Base-by-base conservation (phyloP, 2,329 filamentous ascomycete species). In the Colletotrichum sansevieriae region DNA sequence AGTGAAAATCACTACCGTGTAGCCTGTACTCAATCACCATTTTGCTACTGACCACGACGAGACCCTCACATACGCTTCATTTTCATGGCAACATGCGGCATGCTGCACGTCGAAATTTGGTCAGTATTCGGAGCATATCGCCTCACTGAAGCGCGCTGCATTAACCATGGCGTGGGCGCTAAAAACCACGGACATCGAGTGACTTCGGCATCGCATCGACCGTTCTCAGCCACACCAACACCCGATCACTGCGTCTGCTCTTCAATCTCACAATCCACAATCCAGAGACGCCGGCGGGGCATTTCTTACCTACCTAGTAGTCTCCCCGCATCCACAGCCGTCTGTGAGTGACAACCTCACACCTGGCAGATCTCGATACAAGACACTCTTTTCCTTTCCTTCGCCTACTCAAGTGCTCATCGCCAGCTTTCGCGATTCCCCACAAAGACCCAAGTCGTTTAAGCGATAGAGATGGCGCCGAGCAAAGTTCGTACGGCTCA, bases 291-390 rank as follows among this genome's bases (percentile, higher is more conserved):
- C 46, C 54, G 59, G 47, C 10, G 7, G 35, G 12, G 12, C 4
- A 11, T 29, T 22, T 22, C 22, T 22, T 22, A 22, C 22, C 22
- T 22, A 54, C 18, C n/a, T 68, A 33, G 41, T 60, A 54, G 37
- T 80, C 1, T 72, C 22, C 76, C 83, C 7, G 75, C 76, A 47
- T 83, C 82, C 82, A 85, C 49, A 74, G 75, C 55, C 54, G 60
- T 37, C 41, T 54, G 18, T 18, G 56, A 20, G 20, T n/a, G 22
- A 56, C 35, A 29, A 25, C 18, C 39, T 6, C 47, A 22, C 25
- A 20, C 15, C 39, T 41, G 11, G 37, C 11, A 55, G 55, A 65
- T 65, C 25, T 59, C 62, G 35, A 56, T 56, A 35, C 54, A 35
- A 60, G 55, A 44, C 54, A 60, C 15, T 15, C 13, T n/a, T 60